Evolutionary conservation across 2,329 filamentous ascomycete genomes (phyloP).

Genomic region (Aureobasidium subglaciale): DNA sequence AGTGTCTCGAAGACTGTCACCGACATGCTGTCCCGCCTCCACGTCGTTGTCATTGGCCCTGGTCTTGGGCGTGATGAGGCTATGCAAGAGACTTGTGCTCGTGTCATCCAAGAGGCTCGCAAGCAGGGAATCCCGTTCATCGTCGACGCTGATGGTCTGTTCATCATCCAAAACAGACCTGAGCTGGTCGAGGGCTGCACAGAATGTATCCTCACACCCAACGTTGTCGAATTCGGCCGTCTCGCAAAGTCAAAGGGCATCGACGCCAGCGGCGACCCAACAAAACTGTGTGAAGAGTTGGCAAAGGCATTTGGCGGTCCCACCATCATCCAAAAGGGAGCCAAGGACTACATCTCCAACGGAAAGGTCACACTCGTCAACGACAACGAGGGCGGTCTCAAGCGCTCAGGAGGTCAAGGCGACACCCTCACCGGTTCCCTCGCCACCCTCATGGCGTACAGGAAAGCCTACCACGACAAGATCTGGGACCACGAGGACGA

Average conservation of each 20-base stretch:
- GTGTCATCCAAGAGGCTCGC: slow-evolving; percentile 71
- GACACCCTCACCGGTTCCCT: slow-evolving; percentile 88
- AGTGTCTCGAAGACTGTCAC: slow-evolving; percentile 63
- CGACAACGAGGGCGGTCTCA: slow-evolving; percentile 73
- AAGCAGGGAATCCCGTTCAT: slow-evolving; percentile 70
- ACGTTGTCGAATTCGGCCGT: slow-evolving; percentile 84
- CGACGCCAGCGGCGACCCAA: slow-evolving; percentile 46
- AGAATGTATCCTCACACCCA: slow-evolving; percentile 84
- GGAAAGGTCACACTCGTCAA: slow-evolving; percentile 67
- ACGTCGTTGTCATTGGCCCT: slow-evolving; percentile 88
- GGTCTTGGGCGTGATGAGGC: slow-evolving; percentile 82
- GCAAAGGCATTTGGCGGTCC: slow-evolving; percentile 76
- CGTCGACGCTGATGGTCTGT: slow-evolving; percentile 83
- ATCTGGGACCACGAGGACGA: slow-evolving; percentile 61
- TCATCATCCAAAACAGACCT: slow-evolving; percentile 67
- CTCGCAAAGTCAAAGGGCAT: slow-evolving; percentile 70
- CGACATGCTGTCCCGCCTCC: slow-evolving; percentile 74
- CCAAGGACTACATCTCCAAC: slow-evolving; percentile 74
- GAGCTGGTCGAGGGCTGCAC: slow-evolving; percentile 72
- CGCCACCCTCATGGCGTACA: slow-evolving; percentile 82
- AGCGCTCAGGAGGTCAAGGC: slow-evolving; percentile 89
- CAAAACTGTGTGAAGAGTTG: slow-evolving; percentile 60
- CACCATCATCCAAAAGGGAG: slow-evolving; percentile 85
- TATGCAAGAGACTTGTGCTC: slow-evolving; percentile 79
- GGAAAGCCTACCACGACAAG: slow-evolving; percentile 75